Evolutionary conservation across 441 rosid species (phyloP), one percentile per base, ranked within the genome.

Genomic region (Gossypium trilobum): DNA sequence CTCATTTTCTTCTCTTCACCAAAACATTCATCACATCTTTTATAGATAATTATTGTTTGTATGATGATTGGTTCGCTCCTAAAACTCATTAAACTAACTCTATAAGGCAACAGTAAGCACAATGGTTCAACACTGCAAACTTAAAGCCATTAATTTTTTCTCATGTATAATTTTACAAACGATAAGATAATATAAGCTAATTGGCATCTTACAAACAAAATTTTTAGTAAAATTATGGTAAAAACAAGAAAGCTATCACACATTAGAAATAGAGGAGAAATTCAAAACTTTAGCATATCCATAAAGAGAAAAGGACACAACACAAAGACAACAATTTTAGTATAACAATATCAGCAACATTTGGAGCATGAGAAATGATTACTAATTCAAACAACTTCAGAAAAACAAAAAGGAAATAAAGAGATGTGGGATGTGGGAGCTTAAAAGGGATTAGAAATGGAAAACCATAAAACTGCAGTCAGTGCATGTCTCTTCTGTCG

Each of bases 281-380:
- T 27, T 27, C 5, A 27, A 10, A 44, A 44, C 14, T 44, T 44
- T 1, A 25, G 3, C 42, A 13, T 31, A 14, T 16, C 44, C 23
- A 62, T 14, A 22, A 55, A 14, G 36, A 8, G 48, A 8, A 57
- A 16, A 11, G 22, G 6, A 48, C 22, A 56, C 31, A 27, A 4
- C 31, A 27, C 5, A 60, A 62, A 2, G 52, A 13, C 33, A 70
- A 27, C 6, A 16, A 9, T 13, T 55, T 6, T 31, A 64, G 65
- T 39, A 42, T 23, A 48, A 67, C 20, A 36, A 44, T 39, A 70
- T n/a, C 44, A 78, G 17, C 3, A 66, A 1, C 36, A 75, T 42
- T 74, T 27, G 54, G 17, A 68, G 44, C 36, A 68, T 68, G 51
- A 56, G 3, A 27, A 27, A 27, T 4, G 5, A 27, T 27, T 27